Base-by-base conservation (phyloP, 805 yeast genomes). In the Torulaspora indica region DNA sequence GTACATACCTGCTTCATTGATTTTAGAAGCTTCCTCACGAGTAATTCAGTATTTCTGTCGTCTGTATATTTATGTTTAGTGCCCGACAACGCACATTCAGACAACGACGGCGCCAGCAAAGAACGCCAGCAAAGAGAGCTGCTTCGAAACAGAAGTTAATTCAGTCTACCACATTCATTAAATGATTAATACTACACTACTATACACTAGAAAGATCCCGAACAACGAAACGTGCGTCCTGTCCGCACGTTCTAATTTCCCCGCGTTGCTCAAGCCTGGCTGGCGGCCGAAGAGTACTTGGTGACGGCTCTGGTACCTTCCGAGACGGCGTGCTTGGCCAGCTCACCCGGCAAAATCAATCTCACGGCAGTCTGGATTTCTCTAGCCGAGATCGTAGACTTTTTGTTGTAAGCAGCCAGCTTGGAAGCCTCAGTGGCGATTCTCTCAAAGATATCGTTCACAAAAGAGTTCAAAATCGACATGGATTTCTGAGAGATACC, bases 261-360 rank as follows among this genome's bases (percentile, higher is more conserved):
- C 23, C 14, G 32, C 20, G 24, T 24, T 35, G 48, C 43, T 62
- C 60, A 69, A 61, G 73, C 73, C 56, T 63, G 66, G 56, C 71
- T 63, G 40, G 74, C 66, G 45, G 73, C 68, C 66, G 95, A 83
- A 64, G 95, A 84, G 81, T 87, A 88, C 78, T 88, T 88, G 72
- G 96, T 86, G 64, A 88, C 95, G 71, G 96, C 95, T 81, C 95
- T 86, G 61, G 96, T 88, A 79, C 97, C 97, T 77, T 90, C 98
- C 63, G 95, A 85, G 63, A 89, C 95, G 66, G 97, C 96, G 76
- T 90, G 97, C 80, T 89, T 89, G 61, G 96, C 96, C 70, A 90
- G 80, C 78, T 90, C 97, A 81, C 97, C 97, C 61, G 98, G 98
- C 64, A 90, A 82, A 74, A 90, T 89, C 67, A 90, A 82, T 81